phyloP scores from a whole-genome alignment of 2,329 filamentous ascomycete species.

The Phyllosticta capitalensis region DNA sequence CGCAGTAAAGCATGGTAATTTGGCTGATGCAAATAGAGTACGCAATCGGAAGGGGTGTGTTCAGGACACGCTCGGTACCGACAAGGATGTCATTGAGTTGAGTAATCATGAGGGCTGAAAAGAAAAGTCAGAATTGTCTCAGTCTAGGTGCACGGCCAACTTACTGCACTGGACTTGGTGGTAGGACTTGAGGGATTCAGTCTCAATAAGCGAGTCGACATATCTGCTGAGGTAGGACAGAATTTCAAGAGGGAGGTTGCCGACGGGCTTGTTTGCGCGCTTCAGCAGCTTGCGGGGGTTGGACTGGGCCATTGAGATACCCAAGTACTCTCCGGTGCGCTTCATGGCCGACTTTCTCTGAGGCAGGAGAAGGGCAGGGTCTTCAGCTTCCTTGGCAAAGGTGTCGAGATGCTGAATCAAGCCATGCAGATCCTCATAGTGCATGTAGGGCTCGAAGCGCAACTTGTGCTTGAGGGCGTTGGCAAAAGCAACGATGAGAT shows the following conservation, averaged over 20 bases:
- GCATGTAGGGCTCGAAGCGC: conserved; percentile 71
- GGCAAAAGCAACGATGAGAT: conserved; percentile 69
- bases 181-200: conserved; percentile 34
- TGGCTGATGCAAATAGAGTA: conserved; percentile 79
- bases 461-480: conserved; percentile 71
- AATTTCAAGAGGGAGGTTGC: conserved; percentile 77
- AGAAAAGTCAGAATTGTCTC: conserved; percentile 2
- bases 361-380: conserved; percentile 28
- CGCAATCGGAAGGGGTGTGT: conserved; percentile 71
- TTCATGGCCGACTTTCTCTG: conserved; percentile 46
- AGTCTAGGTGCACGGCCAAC: conserved; percentile 2
- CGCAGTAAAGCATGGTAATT: conserved; percentile 77
- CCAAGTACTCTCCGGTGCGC: conserved; percentile 60
- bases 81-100: conserved; percentile 63
- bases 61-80: conserved; percentile 67
- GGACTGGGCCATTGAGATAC: conserved; percentile 64
- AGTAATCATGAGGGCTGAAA: conserved; percentile 47
- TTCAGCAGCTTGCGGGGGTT: conserved; percentile 75
- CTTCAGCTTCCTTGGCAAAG: conserved; percentile 54
- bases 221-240: conserved; percentile 62
- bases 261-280: conserved; percentile 59
- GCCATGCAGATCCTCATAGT: conserved; percentile 63
- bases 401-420: conserved; percentile 65
- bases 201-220: conserved; percentile 49
- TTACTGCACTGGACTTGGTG: conserved; percentile 48